A percentile compares a stretch with the other conserved stretches of the same genome.
Conservation (phyloP, 192 early-diverging fungal species). For the Entomortierella parvispora region DNA sequence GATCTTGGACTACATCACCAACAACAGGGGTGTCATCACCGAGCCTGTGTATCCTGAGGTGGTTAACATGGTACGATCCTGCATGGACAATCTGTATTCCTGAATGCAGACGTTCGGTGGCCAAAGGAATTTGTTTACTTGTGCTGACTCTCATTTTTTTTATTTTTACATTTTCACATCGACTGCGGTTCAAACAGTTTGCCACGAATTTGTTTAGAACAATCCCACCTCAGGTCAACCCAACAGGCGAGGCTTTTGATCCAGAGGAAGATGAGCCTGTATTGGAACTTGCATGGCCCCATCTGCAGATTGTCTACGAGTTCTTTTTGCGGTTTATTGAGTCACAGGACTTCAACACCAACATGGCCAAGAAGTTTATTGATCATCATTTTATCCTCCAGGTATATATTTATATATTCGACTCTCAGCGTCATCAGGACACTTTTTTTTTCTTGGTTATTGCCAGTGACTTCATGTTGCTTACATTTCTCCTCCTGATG, state of each 20-base stretch:
- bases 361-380: constrained; percentile 95
- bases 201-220: constrained; percentile 95
- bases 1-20: constrained; percentile 93
- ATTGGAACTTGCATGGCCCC: constrained; percentile 97
- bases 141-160: neutral
- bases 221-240: constrained; percentile 95
- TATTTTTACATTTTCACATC: neutral
- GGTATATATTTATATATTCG: too few relatives aligned
- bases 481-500: neutral
- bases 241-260: constrained; percentile 95
- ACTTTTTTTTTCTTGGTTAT: neutral
- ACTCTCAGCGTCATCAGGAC: too few relatives aligned
- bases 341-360: constrained; percentile 97
- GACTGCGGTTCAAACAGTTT: constrained; percentile 68
- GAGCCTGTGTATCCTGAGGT: constrained; percentile 92
- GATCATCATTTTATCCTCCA: constrained; percentile 94
- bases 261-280: constrained; percentile 99
- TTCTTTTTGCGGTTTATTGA: constrained; percentile 99
- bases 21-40: constrained; percentile 88
- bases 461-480: neutral
- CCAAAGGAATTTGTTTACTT: too few relatives aligned
- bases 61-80: constrained; percentile 86
- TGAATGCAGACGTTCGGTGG: too few relatives aligned
- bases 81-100: neutral
- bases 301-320: constrained; percentile 97